Base-by-base conservation (phyloP, 345 rosid genomes). In the Crucihimalaya himalaica region DNA sequence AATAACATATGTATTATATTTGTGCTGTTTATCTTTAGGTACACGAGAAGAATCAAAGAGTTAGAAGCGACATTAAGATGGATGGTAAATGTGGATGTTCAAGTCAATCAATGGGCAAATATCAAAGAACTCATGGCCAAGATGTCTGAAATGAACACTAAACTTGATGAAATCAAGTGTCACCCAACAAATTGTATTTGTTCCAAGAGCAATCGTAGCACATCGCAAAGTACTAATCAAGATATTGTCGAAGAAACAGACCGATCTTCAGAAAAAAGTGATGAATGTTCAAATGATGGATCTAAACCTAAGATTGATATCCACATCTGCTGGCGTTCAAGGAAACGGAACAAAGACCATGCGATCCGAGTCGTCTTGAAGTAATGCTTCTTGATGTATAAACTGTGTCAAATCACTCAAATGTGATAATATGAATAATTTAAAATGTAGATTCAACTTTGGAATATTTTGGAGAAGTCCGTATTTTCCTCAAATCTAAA, bases 61-160 rank as follows among this genome's bases (percentile, higher is more conserved):
- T n/a, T 68, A 31, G 79, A 75, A 61, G 32, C 48, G 51, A 60
- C 79, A 39, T 16, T 75, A 52, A 75, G 68, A 75, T 75, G 74
- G 79, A 68, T 75, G 74, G 47, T 75, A 23, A 57, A 31, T 23
- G 70, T 75, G 20, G 57, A 75, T 52, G 56, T 75, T 68, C 69
- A 75, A 53, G 42, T 75, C n/a, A 42, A 53, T 35, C 63, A 68
- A 21, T 68, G 63, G 64, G 14, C 13, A 42, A 50, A 68, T 61
- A 61, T 42, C 56, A 68, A 75, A 61, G 32, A 51, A 60, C 10
- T 68, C 29, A 23, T 29, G 32, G 37, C 42, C 34, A 68, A 75
- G 42, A 52, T 75, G 79, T 50, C 79, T 3, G 63, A 75, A 51
- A 60, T 61, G 74, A 68, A 68, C 50, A 75, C 39, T 50, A 61